A percentile compares a stretch with the other conserved stretches of the same genome.
Evolutionary conservation across 306 rosid genomes (phyloP).

Genomic region (Quercus cerris): DNA sequence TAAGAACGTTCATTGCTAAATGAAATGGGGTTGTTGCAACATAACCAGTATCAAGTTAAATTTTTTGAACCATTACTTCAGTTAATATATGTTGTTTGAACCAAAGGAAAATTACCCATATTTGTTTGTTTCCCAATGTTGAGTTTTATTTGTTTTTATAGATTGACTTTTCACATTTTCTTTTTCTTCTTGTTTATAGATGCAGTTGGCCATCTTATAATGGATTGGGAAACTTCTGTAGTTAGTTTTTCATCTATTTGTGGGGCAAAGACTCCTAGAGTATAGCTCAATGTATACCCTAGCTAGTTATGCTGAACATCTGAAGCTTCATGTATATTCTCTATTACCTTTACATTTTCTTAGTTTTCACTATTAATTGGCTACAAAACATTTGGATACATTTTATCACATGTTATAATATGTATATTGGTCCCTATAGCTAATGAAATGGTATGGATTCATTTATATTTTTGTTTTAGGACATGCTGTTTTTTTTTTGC

Average conservation of each 20-base stretch:
- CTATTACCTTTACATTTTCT: not conserved
- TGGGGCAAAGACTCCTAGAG: not conserved
- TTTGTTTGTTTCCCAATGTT: not conserved
- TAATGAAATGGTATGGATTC: too few species aligned
- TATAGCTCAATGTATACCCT: not conserved
- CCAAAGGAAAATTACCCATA: too few species aligned
- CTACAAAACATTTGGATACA: not conserved
- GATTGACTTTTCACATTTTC: not conserved
- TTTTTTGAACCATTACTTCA: not conserved
- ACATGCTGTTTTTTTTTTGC: constrained; percentile 25
- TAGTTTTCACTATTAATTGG: not conserved
- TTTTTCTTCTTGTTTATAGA: too few species aligned
- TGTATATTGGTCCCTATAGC: too few species aligned
- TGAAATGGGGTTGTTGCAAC: not conserved
- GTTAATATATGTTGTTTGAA: too few species aligned
- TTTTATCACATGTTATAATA: not conserved
- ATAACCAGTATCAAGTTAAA: not conserved
- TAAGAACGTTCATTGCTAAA: not conserved
- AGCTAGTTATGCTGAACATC: not conserved
- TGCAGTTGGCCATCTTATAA: not conserved
- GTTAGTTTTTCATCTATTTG: not conserved
- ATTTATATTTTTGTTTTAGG: constrained; percentile 4
- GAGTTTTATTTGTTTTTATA: not conserved
- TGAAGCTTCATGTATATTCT: not conserved
- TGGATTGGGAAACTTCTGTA: not conserved